Conservation (phyloP, 2,329 filamentous ascomycete species). For the Alternaria panax region DNA sequence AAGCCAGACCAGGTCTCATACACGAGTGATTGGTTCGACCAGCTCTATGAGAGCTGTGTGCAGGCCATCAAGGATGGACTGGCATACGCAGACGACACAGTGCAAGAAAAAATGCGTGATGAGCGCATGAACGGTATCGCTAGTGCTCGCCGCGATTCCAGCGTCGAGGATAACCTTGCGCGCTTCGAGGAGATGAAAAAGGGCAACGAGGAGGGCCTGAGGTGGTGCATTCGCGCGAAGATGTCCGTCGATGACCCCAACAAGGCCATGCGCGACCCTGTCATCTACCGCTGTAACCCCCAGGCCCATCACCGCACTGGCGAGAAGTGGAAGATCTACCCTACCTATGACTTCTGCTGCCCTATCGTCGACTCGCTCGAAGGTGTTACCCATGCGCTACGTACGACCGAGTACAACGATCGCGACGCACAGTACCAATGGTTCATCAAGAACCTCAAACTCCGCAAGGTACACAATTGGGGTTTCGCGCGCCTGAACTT, state of each 20-base stretch:
- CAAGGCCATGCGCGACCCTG: conserved; percentile 93
- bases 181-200: conserved; percentile 95
- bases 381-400: conserved; percentile 82
- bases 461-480: conserved; percentile 83
- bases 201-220: conserved; percentile 77
- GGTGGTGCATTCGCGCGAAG: conserved; percentile 94
- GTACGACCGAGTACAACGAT: conserved; percentile 87
- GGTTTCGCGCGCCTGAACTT: conserved; percentile 88
- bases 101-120: conserved; percentile 84
- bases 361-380: conserved; percentile 82
- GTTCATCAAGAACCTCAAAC: conserved; percentile 77
- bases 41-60: conserved; percentile 85
- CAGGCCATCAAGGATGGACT: conserved; percentile 84
- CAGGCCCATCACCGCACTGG: conserved; percentile 78
- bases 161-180: conserved; percentile 81
- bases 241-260: conserved; percentile 91
- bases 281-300: conserved; percentile 94
- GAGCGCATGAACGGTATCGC: conserved; percentile 85
- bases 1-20: conserved; percentile 86
- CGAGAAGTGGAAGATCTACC: conserved; percentile 82
- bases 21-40: conserved; percentile 94
- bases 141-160: conserved; percentile 79
- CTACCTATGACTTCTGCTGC: conserved; percentile 86
- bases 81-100: conserved; percentile 94
- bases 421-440: conserved; percentile 87